A percentile compares a stretch with the other conserved stretches of the same genome.
Conservation (phyloP, 257 asterid species). For the Scutellaria minor region DNA sequence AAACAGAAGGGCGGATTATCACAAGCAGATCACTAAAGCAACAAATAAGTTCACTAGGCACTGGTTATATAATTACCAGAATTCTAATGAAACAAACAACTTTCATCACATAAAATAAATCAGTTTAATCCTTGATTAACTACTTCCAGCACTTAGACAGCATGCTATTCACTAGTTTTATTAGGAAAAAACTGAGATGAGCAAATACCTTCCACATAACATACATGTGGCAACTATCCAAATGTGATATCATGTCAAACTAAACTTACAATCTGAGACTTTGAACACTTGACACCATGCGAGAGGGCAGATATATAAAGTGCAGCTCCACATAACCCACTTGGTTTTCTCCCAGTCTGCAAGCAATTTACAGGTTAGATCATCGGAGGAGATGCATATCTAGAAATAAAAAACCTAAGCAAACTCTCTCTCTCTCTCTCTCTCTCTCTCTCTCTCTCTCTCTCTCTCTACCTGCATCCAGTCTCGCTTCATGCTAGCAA, state of each 20-base stretch:
- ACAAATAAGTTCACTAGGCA: conserved; percentile 12
- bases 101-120: background rate
- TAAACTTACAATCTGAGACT: conserved; percentile 75
- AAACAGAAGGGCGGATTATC: background rate
- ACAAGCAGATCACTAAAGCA: background rate
- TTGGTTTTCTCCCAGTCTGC: conserved; percentile 97
- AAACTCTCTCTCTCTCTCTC: conserved; percentile 10
- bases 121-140: conserved; percentile 14
- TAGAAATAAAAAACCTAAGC: background rate
- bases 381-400: conserved; percentile 11
- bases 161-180: conserved; percentile 20
- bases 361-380: conserved; percentile 35
- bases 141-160: conserved; percentile 20
- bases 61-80: background rate
- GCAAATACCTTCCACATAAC: conserved; percentile 8
- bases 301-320: conserved; percentile 82
- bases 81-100: conserved; percentile 19
- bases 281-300: conserved; percentile 68
- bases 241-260: conserved; percentile 22
- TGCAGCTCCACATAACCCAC: conserved; percentile 97
- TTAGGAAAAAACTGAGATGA: background rate
- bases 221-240: conserved; percentile 19
- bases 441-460: conserved; percentile 13
- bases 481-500: conserved; percentile 92
- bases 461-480: conserved; percentile 80